These are phyloP conservation scores for Saccharomycopsis amapae DNA, from an alignment of 805 yeast genomes.

Conservation along the genomic window DNA sequence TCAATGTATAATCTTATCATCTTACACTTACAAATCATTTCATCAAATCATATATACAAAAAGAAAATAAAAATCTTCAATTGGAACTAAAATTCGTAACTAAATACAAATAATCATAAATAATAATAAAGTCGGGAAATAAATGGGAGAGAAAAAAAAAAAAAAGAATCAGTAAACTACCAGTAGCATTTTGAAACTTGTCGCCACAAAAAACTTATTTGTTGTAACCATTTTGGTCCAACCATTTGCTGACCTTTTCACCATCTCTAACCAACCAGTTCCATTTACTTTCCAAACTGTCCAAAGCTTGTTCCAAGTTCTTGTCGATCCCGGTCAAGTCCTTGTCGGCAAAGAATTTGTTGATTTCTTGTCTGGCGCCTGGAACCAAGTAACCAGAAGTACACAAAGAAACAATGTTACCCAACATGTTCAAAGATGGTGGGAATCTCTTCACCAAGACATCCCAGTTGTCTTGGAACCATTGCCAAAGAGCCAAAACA, in stretches of 20 bases:
- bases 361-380: conserved; percentile 44
- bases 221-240: conserved; percentile 31
- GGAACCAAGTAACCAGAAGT: conserved; percentile 55
- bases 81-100: too few relatives aligned
- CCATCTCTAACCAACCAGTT: conserved; percentile 55
- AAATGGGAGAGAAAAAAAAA: too few relatives aligned
- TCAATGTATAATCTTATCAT: too few relatives aligned
- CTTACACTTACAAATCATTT: too few relatives aligned
- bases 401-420: conserved; percentile 58
- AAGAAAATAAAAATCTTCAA: too few relatives aligned
- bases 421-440: conserved; percentile 73
- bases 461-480: conserved; percentile 73
- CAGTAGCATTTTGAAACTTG: too few relatives aligned
- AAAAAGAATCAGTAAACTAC: too few relatives aligned
- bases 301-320: conserved; percentile 58
- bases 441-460: conserved; percentile 60
- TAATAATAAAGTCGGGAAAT: too few relatives aligned
- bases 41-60: too few relatives aligned
- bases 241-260: conserved; percentile 41
- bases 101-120: too few relatives aligned
- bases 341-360: conserved; percentile 43
- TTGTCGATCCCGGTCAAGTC: conserved; percentile 60
- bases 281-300: conserved; percentile 48
- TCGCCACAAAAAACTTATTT: too few relatives aligned
- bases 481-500: conserved; percentile 60